phyloP scores from a whole-genome alignment of 2,329 filamentous ascomycete genomes.

The Scleromitrula shiraiana region DNA sequence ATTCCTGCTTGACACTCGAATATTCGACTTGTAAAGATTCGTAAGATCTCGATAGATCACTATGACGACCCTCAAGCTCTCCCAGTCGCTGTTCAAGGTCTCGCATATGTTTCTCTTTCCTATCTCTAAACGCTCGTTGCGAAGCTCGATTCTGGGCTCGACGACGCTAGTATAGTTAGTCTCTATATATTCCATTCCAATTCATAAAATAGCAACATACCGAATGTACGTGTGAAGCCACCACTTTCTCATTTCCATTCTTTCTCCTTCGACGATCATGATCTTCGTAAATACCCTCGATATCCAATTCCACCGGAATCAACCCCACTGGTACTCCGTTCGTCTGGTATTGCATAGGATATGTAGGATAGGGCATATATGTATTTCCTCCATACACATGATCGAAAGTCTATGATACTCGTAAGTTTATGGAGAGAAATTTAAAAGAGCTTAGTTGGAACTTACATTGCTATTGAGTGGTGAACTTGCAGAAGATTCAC shows the following conservation, averaged over 20 bases:
- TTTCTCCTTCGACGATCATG: conserved; percentile 28
- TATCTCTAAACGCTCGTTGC: conserved; percentile 52
- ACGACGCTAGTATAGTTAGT: conserved; percentile 37
- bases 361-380: conserved; percentile 24
- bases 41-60: conserved; percentile 47
- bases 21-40: conserved; percentile 37
- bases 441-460: background rate
- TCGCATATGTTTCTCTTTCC: conserved; percentile 57
- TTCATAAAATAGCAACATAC: conserved; percentile 16
- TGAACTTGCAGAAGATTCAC: conserved; percentile 28
- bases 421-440: conserved; percentile 8
- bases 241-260: conserved; percentile 25
- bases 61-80: conserved; percentile 47
- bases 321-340: conserved; percentile 21
- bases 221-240: conserved; percentile 29
- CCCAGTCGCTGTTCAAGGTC: conserved; percentile 51
- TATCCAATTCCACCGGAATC: conserved; percentile 29
- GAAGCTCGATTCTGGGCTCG: conserved; percentile 54
- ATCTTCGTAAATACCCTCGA: conserved; percentile 29
- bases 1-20: conserved; percentile 25
- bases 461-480: conserved; percentile 26
- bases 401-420: conserved; percentile 10
- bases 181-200: background rate
- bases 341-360: conserved; percentile 26
- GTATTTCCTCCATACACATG: conserved; percentile 14